These are phyloP conservation scores for Dactylellina haptotyla DNA, from an alignment of 2,329 filamentous ascomycete species.

Conservation along the genomic window DNA sequence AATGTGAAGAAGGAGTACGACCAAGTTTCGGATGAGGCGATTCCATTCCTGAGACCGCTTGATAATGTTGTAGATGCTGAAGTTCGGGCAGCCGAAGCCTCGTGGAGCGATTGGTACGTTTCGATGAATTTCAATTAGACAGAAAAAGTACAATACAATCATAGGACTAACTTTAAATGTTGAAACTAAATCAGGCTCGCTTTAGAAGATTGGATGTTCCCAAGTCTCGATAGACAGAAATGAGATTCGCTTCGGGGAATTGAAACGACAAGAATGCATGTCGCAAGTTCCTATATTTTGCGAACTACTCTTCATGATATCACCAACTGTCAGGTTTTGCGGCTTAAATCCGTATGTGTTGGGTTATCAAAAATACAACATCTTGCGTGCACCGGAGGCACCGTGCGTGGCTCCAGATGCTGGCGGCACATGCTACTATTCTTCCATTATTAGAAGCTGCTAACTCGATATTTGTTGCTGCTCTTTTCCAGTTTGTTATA, in stretches of 20 bases:
- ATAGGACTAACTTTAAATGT: no score
- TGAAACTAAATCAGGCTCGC: slow-evolving; percentile 42
- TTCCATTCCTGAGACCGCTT: slow-evolving; percentile 88
- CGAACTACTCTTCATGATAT: not conserved
- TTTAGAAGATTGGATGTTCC: slow-evolving; percentile 53
- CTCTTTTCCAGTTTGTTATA: not conserved
- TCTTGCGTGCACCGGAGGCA: not conserved
- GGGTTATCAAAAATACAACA: slow-evolving; percentile 49
- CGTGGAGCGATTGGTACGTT: slow-evolving; percentile 83
- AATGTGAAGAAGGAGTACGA: slow-evolving; percentile 91
- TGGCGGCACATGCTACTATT: slow-evolving; percentile 4
- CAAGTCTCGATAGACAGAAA: slow-evolving; percentile 35
- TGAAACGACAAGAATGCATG: not conserved
- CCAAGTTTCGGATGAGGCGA: slow-evolving; percentile 80
- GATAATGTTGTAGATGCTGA: slow-evolving; percentile 79
- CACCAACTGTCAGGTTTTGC: not conserved
- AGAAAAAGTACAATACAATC: no score
- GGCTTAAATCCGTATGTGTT: slow-evolving; percentile 13
- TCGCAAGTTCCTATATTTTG: not conserved
- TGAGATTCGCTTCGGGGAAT: slow-evolving; percentile 4
- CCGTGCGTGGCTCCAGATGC: slow-evolving; percentile 4
- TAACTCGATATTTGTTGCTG: not conserved
- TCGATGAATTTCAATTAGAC: not conserved
- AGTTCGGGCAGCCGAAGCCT: slow-evolving; percentile 81
- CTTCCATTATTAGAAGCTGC: not conserved